Evolutionary conservation across 345 rosid genomes (phyloP).

Genomic region (Rhizophora apiculata): DNA sequence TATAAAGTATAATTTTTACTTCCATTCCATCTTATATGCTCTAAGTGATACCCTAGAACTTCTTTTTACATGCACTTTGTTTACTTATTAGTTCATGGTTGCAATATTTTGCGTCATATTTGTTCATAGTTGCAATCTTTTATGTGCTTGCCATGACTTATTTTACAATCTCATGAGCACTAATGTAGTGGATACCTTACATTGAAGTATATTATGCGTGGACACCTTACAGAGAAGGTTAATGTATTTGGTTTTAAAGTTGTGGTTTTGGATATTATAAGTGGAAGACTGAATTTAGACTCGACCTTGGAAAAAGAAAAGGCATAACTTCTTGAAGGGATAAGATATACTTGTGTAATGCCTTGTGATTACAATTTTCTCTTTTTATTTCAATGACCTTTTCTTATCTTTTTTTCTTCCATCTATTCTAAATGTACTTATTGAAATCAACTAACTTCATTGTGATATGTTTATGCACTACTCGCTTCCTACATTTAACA

Average conservation of each 20-base stretch:
- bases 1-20: too few species aligned
- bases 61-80: neutral
- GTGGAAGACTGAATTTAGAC: constrained; percentile 66
- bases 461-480: too few species aligned
- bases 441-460: too few species aligned
- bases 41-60: too few species aligned
- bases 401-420: too few species aligned
- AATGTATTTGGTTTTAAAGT: constrained; percentile 69
- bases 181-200: constrained; percentile 56
- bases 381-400: neutral
- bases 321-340: constrained; percentile 74
- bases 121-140: neutral
- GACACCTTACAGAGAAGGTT: constrained; percentile 69
- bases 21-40: too few species aligned
- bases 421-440: too few species aligned
- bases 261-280: constrained; percentile 54
- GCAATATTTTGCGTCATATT: neutral
- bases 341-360: constrained; percentile 8
- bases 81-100: neutral
- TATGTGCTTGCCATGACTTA: neutral
- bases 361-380: neutral
- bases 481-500: too few species aligned
- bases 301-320: constrained; percentile 40
- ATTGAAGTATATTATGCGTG: constrained; percentile 71
- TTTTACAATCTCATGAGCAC: neutral